These are phyloP conservation scores for Aspergillus neoniger DNA, from an alignment of 2,329 filamentous ascomycete genomes.

Conservation along the genomic window DNA sequence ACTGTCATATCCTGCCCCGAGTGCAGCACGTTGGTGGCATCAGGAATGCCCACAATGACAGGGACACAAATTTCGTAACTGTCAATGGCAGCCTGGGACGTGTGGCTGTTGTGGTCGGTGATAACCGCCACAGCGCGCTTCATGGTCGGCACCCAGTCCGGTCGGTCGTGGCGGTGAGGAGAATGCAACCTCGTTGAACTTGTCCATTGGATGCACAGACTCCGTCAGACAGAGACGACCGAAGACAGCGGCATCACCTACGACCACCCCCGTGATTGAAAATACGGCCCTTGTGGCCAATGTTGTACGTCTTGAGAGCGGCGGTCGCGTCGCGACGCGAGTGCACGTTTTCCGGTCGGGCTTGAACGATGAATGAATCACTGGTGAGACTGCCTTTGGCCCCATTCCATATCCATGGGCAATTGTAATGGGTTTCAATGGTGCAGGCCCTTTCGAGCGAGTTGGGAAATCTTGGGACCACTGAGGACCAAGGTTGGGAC, in stretches of 20 bases:
- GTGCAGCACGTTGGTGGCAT: slow-evolving; percentile 41
- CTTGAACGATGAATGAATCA: slow-evolving; percentile 41
- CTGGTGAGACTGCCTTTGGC: slow-evolving; percentile 34
- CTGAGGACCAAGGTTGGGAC: too few species aligned
- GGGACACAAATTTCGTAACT: slow-evolving; percentile 44
- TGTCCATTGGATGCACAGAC: slow-evolving; percentile 31
- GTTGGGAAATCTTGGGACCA: too few species aligned
- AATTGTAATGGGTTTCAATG: slow-evolving; percentile 40
- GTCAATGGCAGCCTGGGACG: slow-evolving; percentile 46
- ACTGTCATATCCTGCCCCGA: slow-evolving; percentile 42
- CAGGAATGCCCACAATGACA: slow-evolving; percentile 43
- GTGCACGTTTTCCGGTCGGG: slow-evolving; percentile 42
- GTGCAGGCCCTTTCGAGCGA: slow-evolving; percentile 40
- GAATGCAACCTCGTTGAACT: slow-evolving; percentile 39
- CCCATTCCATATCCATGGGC: slow-evolving; percentile 47
- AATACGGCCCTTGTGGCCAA: slow-evolving; percentile 30
- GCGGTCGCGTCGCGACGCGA: slow-evolving; percentile 31
- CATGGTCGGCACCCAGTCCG: slow-evolving; percentile 46
- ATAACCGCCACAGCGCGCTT: slow-evolving; percentile 41
- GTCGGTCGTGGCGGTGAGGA: slow-evolving; percentile 41
- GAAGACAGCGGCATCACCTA: slow-evolving; percentile 38
- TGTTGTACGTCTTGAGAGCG: slow-evolving; percentile 38
- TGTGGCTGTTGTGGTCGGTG: slow-evolving; percentile 34
- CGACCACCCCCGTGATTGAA: slow-evolving; percentile 34
- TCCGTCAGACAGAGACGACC: slow-evolving; percentile 39